These are phyloP conservation scores for Sugiyamaella xylanicola DNA, from an alignment of 1,139 yeast species.

Conservation along the genomic window DNA sequence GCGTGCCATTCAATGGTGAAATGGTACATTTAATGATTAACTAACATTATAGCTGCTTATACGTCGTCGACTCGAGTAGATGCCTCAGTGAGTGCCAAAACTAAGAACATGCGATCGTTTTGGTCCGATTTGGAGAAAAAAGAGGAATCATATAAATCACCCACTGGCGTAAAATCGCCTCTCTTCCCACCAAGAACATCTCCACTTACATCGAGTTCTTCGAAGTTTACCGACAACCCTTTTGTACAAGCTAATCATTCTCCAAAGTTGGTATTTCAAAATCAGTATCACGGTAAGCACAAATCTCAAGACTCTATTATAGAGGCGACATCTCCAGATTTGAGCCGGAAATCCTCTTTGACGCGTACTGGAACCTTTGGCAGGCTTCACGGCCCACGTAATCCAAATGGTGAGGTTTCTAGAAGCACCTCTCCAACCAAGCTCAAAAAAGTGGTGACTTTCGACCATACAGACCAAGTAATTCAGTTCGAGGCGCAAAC, in stretches of 20 bases:
- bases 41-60: conserved; percentile 13
- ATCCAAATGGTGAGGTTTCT: conserved; percentile 24
- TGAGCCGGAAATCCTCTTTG: conserved; percentile 25
- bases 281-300: conserved; percentile 8
- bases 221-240: conserved; percentile 28
- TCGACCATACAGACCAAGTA: conserved; percentile 44
- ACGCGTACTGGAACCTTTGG: conserved; percentile 35
- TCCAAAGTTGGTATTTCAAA: conserved; percentile 10
- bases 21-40: too few species aligned
- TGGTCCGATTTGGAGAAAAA: conserved; percentile 39
- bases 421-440: conserved; percentile 23
- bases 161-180: conserved; percentile 25
- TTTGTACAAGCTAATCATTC: conserved; percentile 30
- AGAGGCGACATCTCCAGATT: conserved; percentile 11
- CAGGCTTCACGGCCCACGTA: conserved; percentile 40
- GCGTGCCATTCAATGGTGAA: too few species aligned
- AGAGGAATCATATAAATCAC: conserved; percentile 24
- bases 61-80: conserved; percentile 16
- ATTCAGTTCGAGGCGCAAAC: conserved; percentile 48
- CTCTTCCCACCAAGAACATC: conserved; percentile 17
- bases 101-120: conserved; percentile 36
- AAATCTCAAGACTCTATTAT: conserved; percentile 4
- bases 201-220: conserved; percentile 14
- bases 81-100: conserved; percentile 27
- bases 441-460: conserved; percentile 41